These are phyloP conservation scores for Globisporangium spiculum DNA, from an alignment of 352 stramenopile genomes.

Conservation along the genomic window DNA sequence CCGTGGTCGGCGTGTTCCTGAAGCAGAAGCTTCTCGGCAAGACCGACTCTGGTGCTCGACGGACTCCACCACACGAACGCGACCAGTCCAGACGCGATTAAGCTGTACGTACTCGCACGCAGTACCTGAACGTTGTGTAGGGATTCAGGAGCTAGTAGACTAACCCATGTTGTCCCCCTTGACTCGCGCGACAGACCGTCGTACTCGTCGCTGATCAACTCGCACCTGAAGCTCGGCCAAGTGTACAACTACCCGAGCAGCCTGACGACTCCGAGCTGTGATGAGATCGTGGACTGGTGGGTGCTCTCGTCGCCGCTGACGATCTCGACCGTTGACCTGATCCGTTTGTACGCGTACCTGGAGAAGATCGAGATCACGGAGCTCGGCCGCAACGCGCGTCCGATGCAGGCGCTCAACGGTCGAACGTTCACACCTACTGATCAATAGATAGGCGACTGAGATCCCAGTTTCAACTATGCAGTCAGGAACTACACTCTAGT, in stretches of 20 bases:
- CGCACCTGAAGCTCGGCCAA: not conserved
- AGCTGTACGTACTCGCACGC: not conserved
- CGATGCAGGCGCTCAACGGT: conserved; percentile 26
- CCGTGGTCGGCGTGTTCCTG: conserved; percentile 24
- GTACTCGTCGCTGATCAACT: conserved; percentile 5
- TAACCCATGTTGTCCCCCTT: not conserved
- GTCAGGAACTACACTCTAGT: too few species aligned
- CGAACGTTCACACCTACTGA: conserved; percentile 13
- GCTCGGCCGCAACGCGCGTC: conserved; percentile 25
- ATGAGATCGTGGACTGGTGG: conserved; percentile 39
- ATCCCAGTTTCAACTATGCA: not conserved
- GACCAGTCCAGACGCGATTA: not conserved
- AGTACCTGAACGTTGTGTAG: too few species aligned
- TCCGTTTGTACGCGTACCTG: conserved; percentile 15
- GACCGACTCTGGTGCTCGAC: conserved; percentile 1
- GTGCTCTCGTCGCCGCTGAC: conserved; percentile 26
- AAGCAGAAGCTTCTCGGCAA: conserved; percentile 6
- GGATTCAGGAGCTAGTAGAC: not conserved
- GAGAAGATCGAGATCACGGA: conserved; percentile 24
- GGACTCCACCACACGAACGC: not conserved
- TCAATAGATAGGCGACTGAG: not conserved
- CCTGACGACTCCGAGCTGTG: conserved; percentile 30
- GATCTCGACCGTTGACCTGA: conserved; percentile 14
- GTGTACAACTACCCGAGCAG: conserved; percentile 36
- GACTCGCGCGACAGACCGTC: not conserved